Percentiles rank a stretch among this genome's conserved stretches.
These are phyloP conservation scores for Claviceps purpurea DNA, from an alignment of 2,329 filamentous ascomycete genomes.

Conservation along the genomic window DNA sequence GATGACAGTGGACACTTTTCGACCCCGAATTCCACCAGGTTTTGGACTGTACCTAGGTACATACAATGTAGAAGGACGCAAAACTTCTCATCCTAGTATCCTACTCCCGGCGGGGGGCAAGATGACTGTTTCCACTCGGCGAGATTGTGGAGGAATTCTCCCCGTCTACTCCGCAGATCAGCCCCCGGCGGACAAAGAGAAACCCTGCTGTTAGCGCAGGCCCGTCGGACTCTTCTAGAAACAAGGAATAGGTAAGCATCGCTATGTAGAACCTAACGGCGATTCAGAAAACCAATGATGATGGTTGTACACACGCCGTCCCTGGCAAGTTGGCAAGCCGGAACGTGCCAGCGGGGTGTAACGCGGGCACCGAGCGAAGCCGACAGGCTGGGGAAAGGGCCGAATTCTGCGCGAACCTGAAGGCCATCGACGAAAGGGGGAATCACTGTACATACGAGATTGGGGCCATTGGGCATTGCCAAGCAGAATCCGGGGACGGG, in stretches of 20 bases:
- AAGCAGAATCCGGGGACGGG: too few species aligned
- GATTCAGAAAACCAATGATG: background rate
- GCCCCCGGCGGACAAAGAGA: background rate
- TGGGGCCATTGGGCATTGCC: too few species aligned
- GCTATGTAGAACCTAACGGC: background rate
- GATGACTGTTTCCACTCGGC: background rate
- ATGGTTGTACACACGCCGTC: background rate
- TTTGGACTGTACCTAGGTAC: too few species aligned
- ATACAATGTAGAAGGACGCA: too few species aligned
- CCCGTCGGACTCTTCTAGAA: background rate
- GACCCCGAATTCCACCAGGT: too few species aligned
- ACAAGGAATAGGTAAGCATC: background rate
- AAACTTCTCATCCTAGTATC: too few species aligned
- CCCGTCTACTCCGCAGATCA: background rate
- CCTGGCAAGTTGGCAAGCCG: background rate
- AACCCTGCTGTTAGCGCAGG: background rate
- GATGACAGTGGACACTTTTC: too few species aligned
- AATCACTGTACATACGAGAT: too few species aligned
- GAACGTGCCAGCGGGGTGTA: slow-evolving; percentile 5
- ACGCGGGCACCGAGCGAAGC: background rate
- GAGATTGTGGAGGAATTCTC: background rate
- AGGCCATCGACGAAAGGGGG: too few species aligned
- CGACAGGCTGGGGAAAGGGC: background rate
- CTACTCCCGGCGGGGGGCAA: background rate
- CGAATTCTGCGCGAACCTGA: background rate